Base-by-base conservation (phyloP, 225 moss, liverwort and hornwort genomes). In the Antitrichia curtipendula region DNA sequence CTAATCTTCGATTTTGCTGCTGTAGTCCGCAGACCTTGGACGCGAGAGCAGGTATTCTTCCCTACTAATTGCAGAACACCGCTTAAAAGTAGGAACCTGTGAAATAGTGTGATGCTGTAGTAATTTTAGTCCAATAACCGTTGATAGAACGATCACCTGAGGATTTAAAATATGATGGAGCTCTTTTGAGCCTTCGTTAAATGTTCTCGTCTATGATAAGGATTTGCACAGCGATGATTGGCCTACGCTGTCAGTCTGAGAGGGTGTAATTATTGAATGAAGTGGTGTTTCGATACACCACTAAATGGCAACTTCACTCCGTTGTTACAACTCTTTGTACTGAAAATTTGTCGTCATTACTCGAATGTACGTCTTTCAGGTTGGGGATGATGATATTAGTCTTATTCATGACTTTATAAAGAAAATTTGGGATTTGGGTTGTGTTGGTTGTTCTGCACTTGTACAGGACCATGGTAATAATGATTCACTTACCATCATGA, bases 41-140 rank as follows among this genome's bases (percentile, higher is more conserved):
- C 82, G 76, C 71, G 78, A 87, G 84, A 88, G 90, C 87, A 91
- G 93, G 93, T 93, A 93, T 86, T 77, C 38, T 69, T 78, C 64
- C 38, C 64, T 78, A 52, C 81, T 43, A 82, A 45, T 72, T 86
- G 52, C 83, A 57, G 81, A n/a, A 29, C n/a, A 32, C 56, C 57
- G 25, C 86, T 40, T 45, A 38, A 12, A 45, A 76, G 38, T 85
- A 77, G 57, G 78, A 85, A 54, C 20, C 45, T 82, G 72, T 87
- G 78, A 64, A 76, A 16, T 70, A 40, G 68, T 66, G 50, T 52
- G 57, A 60, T 86, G 36, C 29, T 80, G 7, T 45, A 64, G 74
- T 53, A 29, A 45, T 71, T 71, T 81, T 54, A 71, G 84, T 89
- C 7, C 7, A 62, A 70, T 23, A 65, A 71, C 31, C 36, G 49